Conservation (phyloP, 495 filamentous ascomycete genomes). For the Pyrenula massariospora region DNA sequence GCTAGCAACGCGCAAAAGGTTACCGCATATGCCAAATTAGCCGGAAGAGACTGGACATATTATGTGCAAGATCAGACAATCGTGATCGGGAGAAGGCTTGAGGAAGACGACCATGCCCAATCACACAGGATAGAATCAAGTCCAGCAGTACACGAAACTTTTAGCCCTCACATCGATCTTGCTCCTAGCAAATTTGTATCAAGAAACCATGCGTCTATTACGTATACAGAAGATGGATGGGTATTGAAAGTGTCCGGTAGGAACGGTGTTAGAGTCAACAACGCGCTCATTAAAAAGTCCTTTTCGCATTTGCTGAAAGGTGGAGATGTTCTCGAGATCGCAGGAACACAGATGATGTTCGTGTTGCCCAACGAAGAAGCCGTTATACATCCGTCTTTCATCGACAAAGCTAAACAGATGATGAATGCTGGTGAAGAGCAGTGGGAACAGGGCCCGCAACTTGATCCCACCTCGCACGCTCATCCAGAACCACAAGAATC, state of each 20-base stretch:
- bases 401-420: conserved; percentile 36
- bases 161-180: conserved; percentile 63
- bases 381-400: conserved; percentile 44
- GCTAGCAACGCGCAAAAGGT: conserved; percentile 55
- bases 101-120: conserved; percentile 34
- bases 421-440: conserved; percentile 23
- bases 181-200: conserved; percentile 91
- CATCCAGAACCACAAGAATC: conserved; percentile 5
- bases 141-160: conserved; percentile 31
- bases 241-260: conserved; percentile 76
- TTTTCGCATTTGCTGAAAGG: conserved; percentile 55
- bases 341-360: conserved; percentile 95
- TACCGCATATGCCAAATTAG: conserved; percentile 87
- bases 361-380: conserved; percentile 60
- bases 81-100: conserved; percentile 74
- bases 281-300: conserved; percentile 50
- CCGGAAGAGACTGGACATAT: conserved; percentile 87
- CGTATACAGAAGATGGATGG: conserved; percentile 60
- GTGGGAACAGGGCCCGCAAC: conserved; percentile 29
- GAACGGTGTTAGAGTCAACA: conserved; percentile 79
- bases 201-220: conserved; percentile 74
- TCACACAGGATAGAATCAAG: conserved; percentile 31
- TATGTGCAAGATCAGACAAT: conserved; percentile 72
- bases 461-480: conserved; percentile 14
- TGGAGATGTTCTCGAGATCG: conserved; percentile 82